Conservation (phyloP, 1,284 basidiomycete genomes). For the Ustilago hordei region DNA sequence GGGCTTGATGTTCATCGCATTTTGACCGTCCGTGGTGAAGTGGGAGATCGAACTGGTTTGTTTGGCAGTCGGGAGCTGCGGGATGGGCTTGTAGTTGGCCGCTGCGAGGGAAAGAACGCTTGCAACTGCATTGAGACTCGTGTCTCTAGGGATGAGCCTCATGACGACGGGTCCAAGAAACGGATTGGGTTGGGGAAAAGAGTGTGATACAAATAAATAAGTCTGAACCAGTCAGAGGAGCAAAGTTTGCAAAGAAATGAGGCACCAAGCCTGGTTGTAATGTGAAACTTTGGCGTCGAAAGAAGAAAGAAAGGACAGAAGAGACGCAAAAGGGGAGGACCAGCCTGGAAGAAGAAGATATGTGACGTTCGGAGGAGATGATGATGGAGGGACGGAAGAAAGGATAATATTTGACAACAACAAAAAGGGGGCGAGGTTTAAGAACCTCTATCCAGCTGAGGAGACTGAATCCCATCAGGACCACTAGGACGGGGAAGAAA, state of each 20-base stretch:
- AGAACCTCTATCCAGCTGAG: not conserved
- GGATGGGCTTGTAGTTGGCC: slow-evolving; percentile 69
- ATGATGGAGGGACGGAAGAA: slow-evolving; percentile 5
- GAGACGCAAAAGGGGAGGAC: slow-evolving; percentile 38
- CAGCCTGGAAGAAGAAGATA: slow-evolving; percentile 30
- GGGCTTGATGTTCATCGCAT: slow-evolving; percentile 24
- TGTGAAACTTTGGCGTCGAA: slow-evolving; percentile 24
- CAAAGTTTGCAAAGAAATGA: slow-evolving; percentile 9
- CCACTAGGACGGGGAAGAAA: slow-evolving; percentile 10
- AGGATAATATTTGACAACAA: not conserved
- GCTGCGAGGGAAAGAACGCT: slow-evolving; percentile 61
- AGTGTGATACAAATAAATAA: slow-evolving; percentile 15
- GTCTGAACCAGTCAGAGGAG: slow-evolving; percentile 37
- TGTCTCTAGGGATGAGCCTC: slow-evolving; percentile 48
- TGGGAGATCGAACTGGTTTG: slow-evolving; percentile 15
- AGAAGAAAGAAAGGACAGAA: slow-evolving; percentile 21
- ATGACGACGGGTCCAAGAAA: slow-evolving; percentile 18
- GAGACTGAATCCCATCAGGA: not conserved
- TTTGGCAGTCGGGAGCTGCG: slow-evolving; percentile 49
- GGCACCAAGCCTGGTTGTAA: slow-evolving; percentile 27
- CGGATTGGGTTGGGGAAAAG: slow-evolving; percentile 1
- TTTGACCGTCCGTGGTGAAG: slow-evolving; percentile 13
- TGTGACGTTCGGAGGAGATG: not conserved
- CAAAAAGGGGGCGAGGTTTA: not conserved
- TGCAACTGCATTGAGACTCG: slow-evolving; percentile 52